Evolutionary conservation across 371 early-diverging fungal genomes (phyloP).

Genomic region (Rhizomucor miehei): DNA sequence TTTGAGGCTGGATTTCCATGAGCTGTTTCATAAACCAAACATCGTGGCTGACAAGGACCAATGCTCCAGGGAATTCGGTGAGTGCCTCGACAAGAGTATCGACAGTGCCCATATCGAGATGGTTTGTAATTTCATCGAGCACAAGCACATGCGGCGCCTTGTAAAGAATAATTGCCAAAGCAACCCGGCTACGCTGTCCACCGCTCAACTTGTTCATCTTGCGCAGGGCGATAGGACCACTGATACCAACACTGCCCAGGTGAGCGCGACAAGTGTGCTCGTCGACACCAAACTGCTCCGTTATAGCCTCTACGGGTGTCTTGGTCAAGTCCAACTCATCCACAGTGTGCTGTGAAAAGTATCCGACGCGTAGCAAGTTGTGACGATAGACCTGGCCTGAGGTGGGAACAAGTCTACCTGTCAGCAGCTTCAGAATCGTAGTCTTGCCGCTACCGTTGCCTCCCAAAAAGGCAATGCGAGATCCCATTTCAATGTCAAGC

Average conservation of each 20-base stretch:
- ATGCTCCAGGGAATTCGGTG: constrained; percentile 56
- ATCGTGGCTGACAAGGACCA: constrained; percentile 75
- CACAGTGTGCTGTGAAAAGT: constrained; percentile 82
- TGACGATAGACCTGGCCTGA: constrained; percentile 59
- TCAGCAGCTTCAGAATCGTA: constrained; percentile 75
- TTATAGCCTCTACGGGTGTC: constrained; percentile 47
- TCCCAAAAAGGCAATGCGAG: constrained; percentile 72
- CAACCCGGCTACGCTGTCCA: constrained; percentile 76
- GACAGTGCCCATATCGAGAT: constrained; percentile 75
- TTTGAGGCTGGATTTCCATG: constrained; percentile 40
- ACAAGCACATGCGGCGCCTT: constrained; percentile 73
- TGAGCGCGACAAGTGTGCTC: constrained; percentile 64
- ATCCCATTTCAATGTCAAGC: constrained; percentile 56
- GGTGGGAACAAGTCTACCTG: constrained; percentile 54
- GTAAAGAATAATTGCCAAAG: constrained; percentile 65
- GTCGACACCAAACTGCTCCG: constrained; percentile 35
- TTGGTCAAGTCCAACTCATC: constrained; percentile 56
- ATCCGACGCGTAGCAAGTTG: constrained; percentile 61
- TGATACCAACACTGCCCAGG: constrained; percentile 66
- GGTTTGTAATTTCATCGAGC: constrained; percentile 87
- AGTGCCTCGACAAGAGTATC: constrained; percentile 63
- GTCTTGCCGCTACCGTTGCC: constrained; percentile 85
- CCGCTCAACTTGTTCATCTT: constrained; percentile 62
- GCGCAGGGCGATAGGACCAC: constrained; percentile 53
- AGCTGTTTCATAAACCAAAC: constrained; percentile 66